Evolutionary conservation across 1,284 basidiomycete species (phyloP).

Genomic region (Xerocomus alliaceus): DNA sequence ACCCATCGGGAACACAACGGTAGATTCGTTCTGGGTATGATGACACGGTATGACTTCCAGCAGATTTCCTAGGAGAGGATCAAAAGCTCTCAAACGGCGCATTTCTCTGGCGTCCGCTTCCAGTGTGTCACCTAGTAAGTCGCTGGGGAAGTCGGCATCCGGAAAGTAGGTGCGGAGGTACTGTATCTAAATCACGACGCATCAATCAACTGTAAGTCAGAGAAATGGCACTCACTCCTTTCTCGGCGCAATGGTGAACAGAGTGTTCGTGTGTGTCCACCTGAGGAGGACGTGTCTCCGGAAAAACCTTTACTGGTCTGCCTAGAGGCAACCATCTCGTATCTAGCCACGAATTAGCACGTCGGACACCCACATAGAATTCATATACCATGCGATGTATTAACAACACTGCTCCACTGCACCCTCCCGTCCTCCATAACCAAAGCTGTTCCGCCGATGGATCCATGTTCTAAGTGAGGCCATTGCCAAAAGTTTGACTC

Average conservation of each 20-base stretch:
- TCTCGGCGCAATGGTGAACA: slow-evolving; percentile 58
- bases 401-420: slow-evolving; percentile 59
- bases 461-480: slow-evolving; percentile 62
- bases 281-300: slow-evolving; percentile 55
- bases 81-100: slow-evolving; percentile 50
- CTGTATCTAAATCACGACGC: slow-evolving; percentile 54
- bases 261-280: slow-evolving; percentile 42
- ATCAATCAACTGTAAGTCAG: slow-evolving; percentile 7
- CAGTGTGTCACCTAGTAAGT: slow-evolving; percentile 64
- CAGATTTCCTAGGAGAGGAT: slow-evolving; percentile 62
- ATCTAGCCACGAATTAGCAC: slow-evolving; percentile 19
- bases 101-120: slow-evolving; percentile 49
- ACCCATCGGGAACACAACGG: slow-evolving; percentile 68
- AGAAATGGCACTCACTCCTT: slow-evolving; percentile 55
- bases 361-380: neutral
- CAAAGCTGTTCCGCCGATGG: slow-evolving; percentile 60
- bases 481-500: slow-evolving; percentile 45
- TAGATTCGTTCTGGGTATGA: slow-evolving; percentile 37
- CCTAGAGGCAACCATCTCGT: slow-evolving; percentile 36
- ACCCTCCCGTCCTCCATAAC: slow-evolving; percentile 50
- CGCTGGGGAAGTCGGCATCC: slow-evolving; percentile 70
- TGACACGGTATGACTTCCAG: slow-evolving; percentile 50
- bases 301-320: slow-evolving; percentile 55
- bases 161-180: slow-evolving; percentile 73
- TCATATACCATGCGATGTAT: slow-evolving; percentile 31